Percentiles rank a stretch among this genome's conserved stretches.
Conservation (phyloP, 169 alveolate species). For the Plasmodium inui region DNA sequence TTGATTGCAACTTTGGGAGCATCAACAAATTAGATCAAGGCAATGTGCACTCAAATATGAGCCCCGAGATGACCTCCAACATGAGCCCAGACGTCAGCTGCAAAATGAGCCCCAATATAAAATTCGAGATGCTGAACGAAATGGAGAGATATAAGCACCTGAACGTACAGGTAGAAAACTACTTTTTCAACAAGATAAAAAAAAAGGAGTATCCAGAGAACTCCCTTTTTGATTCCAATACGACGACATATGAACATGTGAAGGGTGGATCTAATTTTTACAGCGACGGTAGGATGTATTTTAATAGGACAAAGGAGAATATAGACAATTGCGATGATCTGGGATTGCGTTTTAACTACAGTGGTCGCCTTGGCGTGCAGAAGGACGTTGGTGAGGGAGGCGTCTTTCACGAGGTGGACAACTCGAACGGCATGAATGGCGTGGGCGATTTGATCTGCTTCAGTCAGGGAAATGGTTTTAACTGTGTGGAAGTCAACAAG, state of each 20-base stretch:
- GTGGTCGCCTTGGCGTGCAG: not conserved
- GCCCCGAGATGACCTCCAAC: not conserved
- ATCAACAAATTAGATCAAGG: conserved; percentile 7
- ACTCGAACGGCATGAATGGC: not conserved
- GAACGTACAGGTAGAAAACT: conserved; percentile 19
- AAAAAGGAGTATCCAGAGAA: conserved; percentile 15
- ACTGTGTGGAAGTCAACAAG: not conserved
- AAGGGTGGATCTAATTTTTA: conserved; percentile 8
- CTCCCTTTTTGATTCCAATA: conserved; percentile 10
- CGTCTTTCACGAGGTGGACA: not conserved
- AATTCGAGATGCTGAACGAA: not conserved
- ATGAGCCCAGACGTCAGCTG: not conserved
- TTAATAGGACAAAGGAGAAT: conserved; percentile 20
- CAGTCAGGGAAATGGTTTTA: not conserved
- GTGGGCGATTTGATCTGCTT: not conserved
- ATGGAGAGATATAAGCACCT: conserved; percentile 17
- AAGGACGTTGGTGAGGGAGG: not conserved
- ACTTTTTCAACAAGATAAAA: not conserved
- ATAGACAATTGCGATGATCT: not conserved
- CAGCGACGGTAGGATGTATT: not conserved
- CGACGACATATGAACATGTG: conserved; percentile 6
- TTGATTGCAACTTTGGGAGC: not conserved
- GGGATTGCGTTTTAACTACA: not conserved
- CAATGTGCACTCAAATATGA: not conserved
- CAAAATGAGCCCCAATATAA: not conserved